These are phyloP conservation scores for Meredithiella fracta DNA, from an alignment of 2,329 filamentous ascomycete species.

Conservation along the genomic window DNA sequence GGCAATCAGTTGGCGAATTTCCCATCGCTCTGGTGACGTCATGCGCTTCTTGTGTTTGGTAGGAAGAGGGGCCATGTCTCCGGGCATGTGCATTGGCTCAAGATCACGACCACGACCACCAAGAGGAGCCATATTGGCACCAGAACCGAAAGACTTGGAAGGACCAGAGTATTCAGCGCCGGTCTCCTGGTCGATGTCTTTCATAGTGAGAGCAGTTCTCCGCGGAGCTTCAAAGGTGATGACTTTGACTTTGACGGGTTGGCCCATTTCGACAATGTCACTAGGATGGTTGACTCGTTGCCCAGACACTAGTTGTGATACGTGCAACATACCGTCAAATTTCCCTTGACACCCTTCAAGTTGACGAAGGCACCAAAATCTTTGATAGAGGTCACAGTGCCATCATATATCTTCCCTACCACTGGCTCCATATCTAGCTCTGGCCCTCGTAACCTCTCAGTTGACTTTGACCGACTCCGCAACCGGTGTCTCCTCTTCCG, in stretches of 20 bases:
- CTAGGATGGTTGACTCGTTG: constrained; percentile 82
- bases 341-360: constrained; percentile 74
- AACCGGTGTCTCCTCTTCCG: constrained; percentile 22
- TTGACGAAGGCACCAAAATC: constrained; percentile 95
- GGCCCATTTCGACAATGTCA: constrained; percentile 64
- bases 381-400: constrained; percentile 79
- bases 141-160: constrained; percentile 62
- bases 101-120: constrained; percentile 41
- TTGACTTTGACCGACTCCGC: constrained; percentile 24
- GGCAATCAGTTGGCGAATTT: constrained; percentile 89
- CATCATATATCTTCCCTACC: constrained; percentile 76
- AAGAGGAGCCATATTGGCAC: constrained; percentile 74
- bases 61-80: constrained; percentile 22
- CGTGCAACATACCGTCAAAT: constrained; percentile 83
- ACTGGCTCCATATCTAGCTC: constrained; percentile 67
- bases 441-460: constrained; percentile 21
- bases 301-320: constrained; percentile 73
- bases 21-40: constrained; percentile 94
- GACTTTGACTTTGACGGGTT: constrained; percentile 85
- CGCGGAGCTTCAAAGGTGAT: constrained; percentile 60
- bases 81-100: constrained; percentile 21
- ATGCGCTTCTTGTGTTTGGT: constrained; percentile 63
- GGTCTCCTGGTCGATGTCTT: constrained; percentile 82
- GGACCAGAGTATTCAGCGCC: constrained; percentile 63
- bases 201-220: constrained; percentile 84